Evolutionary conservation across 1,284 basidiomycete genomes (phyloP), one percentile per base, ranked within the genome.

Genomic region (Fomitopsis betulina): DNA sequence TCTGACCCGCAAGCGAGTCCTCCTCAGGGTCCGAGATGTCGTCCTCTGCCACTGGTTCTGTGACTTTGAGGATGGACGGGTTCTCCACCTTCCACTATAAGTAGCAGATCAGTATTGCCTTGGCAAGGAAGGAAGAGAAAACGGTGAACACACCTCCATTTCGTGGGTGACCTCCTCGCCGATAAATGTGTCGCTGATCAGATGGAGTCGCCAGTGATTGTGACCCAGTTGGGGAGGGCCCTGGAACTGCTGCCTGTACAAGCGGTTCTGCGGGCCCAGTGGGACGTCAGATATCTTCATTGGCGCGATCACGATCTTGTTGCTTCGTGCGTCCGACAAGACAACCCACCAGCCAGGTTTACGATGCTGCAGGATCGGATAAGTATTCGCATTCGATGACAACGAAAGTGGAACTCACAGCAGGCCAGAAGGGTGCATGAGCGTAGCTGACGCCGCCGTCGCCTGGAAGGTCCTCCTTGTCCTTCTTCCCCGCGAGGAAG

Each of bases 21-120:
- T 98, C 96, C 52, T 98, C 96, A 0, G 95, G 95, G 56, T 97
- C 95, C 0, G 93, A 96, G 62, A 98, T 98, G 59, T 96, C 94
- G 68, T 96, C 94, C 53, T 96, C 94, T 15, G 74, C 78, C 21
- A 76, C 82, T 58, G 81, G 79, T 57, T 89, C 87, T 10, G 87
- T 86, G 0, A 74, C 75, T 9, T 75, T 78, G 13, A 87, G 76
- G 5, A 77, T 78, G 13, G 86, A 79, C 8, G 82, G 75, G 35
- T 93, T 87, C 59, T 94, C 91, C 47, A 97, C 89, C 70, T 89
- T 88, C 63, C 96, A 84, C 92, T 94, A 68, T 21, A 15, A 27
- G 17, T 30, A 7, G 13, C 23, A 30, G 17, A 3, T 35, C 13
- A 21, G 23, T 7, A 35, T n/a, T 15, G 12, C 19, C 37, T 37